Percentiles rank a stretch among this genome's conserved stretches.
These are phyloP conservation scores for Syzygium oleosum DNA, from an alignment of 345 rosid species.

Conservation along the genomic window DNA sequence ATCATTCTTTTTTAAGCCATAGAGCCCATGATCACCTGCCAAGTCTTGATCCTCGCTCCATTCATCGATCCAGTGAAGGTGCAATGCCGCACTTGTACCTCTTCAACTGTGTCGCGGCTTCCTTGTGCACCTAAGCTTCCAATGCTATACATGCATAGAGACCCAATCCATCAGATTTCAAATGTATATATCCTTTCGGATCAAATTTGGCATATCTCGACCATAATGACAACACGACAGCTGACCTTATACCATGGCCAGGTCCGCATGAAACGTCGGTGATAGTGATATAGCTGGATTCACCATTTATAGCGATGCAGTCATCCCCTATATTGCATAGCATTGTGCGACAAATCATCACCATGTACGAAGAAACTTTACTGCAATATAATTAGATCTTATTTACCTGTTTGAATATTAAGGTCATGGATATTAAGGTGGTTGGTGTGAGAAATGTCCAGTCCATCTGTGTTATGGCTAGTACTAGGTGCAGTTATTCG, in stretches of 20 bases:
- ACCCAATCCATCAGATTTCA: neutral
- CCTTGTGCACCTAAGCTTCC: conserved; percentile 49
- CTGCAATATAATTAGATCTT: neutral
- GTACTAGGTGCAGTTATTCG: conserved; percentile 19
- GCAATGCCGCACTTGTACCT: conserved; percentile 23
- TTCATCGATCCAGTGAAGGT: conserved; percentile 22
- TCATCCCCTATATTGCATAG: conserved; percentile 37
- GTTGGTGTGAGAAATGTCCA: conserved; percentile 14
- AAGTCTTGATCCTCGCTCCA: conserved; percentile 61
- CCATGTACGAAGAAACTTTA: neutral
- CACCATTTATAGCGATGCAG: conserved; percentile 30
- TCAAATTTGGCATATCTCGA: neutral
- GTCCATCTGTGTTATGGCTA: conserved; percentile 50
- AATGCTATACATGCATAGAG: conserved; percentile 15
- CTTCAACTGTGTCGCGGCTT: conserved; percentile 17
- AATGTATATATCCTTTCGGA: neutral
- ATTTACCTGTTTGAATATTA: conserved; percentile 26
- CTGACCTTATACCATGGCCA: conserved; percentile 57
- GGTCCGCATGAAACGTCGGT: conserved; percentile 43
- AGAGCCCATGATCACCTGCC: conserved; percentile 19
- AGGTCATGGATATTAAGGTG: conserved; percentile 7
- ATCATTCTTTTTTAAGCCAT: neutral
- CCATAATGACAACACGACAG: neutral
- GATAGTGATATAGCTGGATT: conserved; percentile 15
- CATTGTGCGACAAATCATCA: neutral